phyloP scores from a whole-genome alignment of 495 filamentous ascomycete species.

The Xylaria intraflava region DNA sequence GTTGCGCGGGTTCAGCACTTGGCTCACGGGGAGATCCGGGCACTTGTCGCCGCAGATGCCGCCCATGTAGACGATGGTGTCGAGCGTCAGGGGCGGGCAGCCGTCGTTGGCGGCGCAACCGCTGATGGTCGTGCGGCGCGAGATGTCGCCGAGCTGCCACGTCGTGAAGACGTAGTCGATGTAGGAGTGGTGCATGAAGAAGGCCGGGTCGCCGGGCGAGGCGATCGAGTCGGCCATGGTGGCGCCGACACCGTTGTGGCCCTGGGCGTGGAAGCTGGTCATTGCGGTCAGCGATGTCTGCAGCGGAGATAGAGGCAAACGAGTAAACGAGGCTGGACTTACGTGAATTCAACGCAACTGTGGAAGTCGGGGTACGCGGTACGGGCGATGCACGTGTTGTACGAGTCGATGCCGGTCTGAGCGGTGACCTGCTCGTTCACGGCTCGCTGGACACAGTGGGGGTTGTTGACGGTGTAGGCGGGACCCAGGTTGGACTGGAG shows the following conservation, averaged over 20 bases:
- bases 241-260: slow-evolving; percentile 35
- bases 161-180: slow-evolving; percentile 60
- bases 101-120: slow-evolving; percentile 23
- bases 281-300: neutral
- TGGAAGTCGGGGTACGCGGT: slow-evolving; percentile 29
- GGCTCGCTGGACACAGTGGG: slow-evolving; percentile 30
- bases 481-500: slow-evolving; percentile 33
- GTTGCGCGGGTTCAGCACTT: slow-evolving; percentile 26
- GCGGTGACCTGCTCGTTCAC: slow-evolving; percentile 25
- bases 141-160: slow-evolving; percentile 45
- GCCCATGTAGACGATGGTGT: slow-evolving; percentile 33
- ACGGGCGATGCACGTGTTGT: slow-evolving; percentile 23
- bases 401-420: slow-evolving; percentile 21
- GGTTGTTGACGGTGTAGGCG: slow-evolving; percentile 20
- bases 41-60: slow-evolving; percentile 33
- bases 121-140: slow-evolving; percentile 22
- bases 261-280: slow-evolving; percentile 23
- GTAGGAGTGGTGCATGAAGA: slow-evolving; percentile 60
- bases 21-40: slow-evolving; percentile 27
- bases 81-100: slow-evolving; percentile 27
- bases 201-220: slow-evolving; percentile 54
- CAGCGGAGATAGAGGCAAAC: neutral
- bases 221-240: slow-evolving; percentile 49
- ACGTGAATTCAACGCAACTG: slow-evolving; percentile 29
- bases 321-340: slow-evolving; percentile 1